Evolutionary conservation across 768 basidiomycete species (phyloP), one percentile per base, ranked within the genome.

Genomic region (Tubosaeta brunneosetosa): DNA sequence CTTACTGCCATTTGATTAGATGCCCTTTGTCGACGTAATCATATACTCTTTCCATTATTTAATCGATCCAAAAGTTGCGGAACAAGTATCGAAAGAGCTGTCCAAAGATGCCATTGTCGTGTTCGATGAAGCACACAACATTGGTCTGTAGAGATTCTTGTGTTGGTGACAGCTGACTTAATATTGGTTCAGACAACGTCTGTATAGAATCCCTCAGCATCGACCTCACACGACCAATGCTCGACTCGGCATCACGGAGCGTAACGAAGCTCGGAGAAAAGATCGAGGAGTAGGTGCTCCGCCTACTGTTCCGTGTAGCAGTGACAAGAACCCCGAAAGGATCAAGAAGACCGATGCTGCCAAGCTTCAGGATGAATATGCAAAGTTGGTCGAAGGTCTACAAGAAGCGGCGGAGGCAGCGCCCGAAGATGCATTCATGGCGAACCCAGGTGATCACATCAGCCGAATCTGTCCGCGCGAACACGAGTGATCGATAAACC

Each of bases 41-140:
- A 98, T 99, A 70, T 99, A 97, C 67, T 99, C 97, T 17, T 99
- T 98, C 71, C 97, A 99, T 69, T 99, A 99, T 68, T 77, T 99
- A 29, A 81, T 99, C 29, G 97, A 99, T 72, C 97, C 97, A 2
- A 99, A 99, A 71, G 94, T 99, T 38, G 97, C 97, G 0, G 97
- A 98, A 61, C 94, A 98, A 73, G 97, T 99, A 13, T 98, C 97
- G 2, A 94, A 92, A 65, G 97, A 99, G 68, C 78, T 99, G 73
- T 91, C 89, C 8, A 98, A 97, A 63, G 97, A 99, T 67, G 88
- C 93, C 29, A 99, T 99, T 49, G 94, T 99, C 36, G 97, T 99
- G 2, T 99, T 99, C 63, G 97, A 99, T 64, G 97, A 99, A 66
- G 97, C 97, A 14, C 97, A 99, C 71, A 99, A 99, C 67, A 99